These are phyloP conservation scores for Penicillium sp. DNA, from an alignment of 2,329 filamentous ascomycete species.

Conservation along the genomic window DNA sequence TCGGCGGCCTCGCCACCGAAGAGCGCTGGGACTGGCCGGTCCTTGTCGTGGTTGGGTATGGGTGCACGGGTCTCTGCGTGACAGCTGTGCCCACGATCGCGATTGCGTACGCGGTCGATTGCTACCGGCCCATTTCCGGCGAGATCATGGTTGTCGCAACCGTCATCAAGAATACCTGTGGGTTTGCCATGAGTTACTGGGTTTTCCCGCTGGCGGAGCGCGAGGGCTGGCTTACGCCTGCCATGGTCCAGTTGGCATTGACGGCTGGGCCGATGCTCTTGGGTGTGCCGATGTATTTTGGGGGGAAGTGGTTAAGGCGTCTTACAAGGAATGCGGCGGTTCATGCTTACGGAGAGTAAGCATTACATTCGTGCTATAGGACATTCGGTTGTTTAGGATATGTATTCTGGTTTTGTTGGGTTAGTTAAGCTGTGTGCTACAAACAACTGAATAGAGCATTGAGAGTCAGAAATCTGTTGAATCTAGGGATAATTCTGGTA, in stretches of 20 bases:
- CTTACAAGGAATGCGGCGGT: not conserved
- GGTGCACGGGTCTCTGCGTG: constrained; percentile 2
- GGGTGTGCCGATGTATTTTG: constrained; percentile 1
- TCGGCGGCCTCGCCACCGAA: not conserved
- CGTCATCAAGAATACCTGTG: constrained; percentile 12
- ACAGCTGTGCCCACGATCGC: constrained; percentile 4
- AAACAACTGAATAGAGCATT: no score
- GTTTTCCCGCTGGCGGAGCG: not conserved
- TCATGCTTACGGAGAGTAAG: not conserved
- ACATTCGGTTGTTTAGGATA: no score
- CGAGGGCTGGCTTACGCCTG: constrained; percentile 1
- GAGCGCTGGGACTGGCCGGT: constrained; percentile 10
- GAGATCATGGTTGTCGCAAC: constrained; percentile 14
- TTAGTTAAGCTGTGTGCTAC: no score
- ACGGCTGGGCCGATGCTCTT: constrained; percentile 7
- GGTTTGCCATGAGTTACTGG: constrained; percentile 17
- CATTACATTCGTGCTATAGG: no score
- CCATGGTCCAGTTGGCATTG: constrained; percentile 12
- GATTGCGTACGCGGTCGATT: constrained; percentile 14
- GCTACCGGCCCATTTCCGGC: constrained; percentile 11
- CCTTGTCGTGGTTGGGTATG: constrained; percentile 10
- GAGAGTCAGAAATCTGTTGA: no score
- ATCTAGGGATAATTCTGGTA: no score
- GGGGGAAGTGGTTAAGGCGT: constrained; percentile 5
- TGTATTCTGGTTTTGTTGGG: no score